Conservation (phyloP, 345 rosid species). For the Gossypium stocksii region DNA sequence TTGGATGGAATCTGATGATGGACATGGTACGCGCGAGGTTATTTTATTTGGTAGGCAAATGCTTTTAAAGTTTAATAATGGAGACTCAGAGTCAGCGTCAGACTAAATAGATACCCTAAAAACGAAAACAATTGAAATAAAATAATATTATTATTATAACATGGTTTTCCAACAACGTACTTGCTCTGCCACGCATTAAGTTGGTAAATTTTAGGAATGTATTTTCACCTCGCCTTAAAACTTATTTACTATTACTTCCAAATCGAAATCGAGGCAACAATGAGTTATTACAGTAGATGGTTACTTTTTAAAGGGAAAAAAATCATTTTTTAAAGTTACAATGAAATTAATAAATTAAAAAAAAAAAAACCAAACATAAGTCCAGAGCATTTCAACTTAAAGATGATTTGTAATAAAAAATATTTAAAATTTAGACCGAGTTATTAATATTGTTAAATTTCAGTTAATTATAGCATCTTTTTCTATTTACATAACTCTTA, state of each 20-base stretch:
- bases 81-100: neutral
- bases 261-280: neutral
- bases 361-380: too few relatives aligned
- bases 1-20: slow-evolving; percentile 16
- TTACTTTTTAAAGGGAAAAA: too few relatives aligned
- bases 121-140: neutral
- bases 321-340: too few relatives aligned
- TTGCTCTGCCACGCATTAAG: slow-evolving; percentile 23
- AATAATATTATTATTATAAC: neutral
- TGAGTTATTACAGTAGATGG: neutral
- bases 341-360: too few relatives aligned
- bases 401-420: too few relatives aligned
- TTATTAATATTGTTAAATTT: too few relatives aligned
- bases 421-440: too few relatives aligned
- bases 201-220: neutral
- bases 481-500: too few relatives aligned
- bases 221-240: neutral
- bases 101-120: neutral
- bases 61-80: neutral
- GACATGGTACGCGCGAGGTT: neutral
- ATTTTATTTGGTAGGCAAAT: neutral
- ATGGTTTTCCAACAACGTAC: slow-evolving; percentile 22
- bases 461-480: too few relatives aligned
- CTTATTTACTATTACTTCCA: neutral
- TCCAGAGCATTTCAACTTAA: too few relatives aligned